These are phyloP conservation scores for Mucor racemosus DNA, from an alignment of 371 early-diverging fungal genomes.

Conservation along the genomic window DNA sequence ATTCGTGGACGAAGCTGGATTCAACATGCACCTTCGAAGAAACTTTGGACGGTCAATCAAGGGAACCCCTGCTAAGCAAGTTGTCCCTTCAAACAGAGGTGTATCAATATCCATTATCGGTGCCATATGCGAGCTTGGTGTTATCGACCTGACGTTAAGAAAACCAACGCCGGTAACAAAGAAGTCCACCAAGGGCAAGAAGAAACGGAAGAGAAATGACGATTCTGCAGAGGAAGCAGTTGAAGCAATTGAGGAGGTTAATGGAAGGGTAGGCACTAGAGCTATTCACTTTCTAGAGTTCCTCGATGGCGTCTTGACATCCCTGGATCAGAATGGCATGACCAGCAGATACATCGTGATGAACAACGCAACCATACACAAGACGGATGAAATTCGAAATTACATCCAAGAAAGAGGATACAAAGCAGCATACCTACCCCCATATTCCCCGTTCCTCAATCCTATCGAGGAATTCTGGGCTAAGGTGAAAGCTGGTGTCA, in stretches of 20 bases:
- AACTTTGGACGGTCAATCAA: conserved; percentile 18
- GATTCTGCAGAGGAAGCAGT: conserved; percentile 7
- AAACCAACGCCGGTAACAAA: conserved; percentile 21
- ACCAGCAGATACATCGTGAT: background rate
- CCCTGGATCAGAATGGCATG: background rate
- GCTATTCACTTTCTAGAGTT: too few relatives aligned
- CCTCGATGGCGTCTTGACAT: too few relatives aligned
- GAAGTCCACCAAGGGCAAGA: conserved; percentile 10
- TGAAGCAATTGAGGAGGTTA: too few relatives aligned
- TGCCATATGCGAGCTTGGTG: conserved; percentile 16
- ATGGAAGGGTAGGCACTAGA: background rate
- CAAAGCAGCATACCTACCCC: background rate
- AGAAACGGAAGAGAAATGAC: conserved; percentile 14
- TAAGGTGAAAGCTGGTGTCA: conserved; percentile 10
- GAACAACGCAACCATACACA: background rate
- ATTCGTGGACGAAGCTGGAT: conserved; percentile 24
- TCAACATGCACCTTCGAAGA: conserved; percentile 20
- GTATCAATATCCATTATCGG: conserved; percentile 15
- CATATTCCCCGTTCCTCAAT: conserved; percentile 3
- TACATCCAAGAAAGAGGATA: background rate
- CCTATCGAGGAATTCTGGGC: conserved; percentile 8
- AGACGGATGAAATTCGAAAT: background rate
- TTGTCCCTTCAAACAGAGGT: conserved; percentile 17
- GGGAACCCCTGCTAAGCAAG: conserved; percentile 17
- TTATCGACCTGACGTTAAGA: conserved; percentile 10